Evolutionary conservation across 2,329 filamentous ascomycete species (phyloP).

Genomic region (Aspergillus unguis): DNA sequence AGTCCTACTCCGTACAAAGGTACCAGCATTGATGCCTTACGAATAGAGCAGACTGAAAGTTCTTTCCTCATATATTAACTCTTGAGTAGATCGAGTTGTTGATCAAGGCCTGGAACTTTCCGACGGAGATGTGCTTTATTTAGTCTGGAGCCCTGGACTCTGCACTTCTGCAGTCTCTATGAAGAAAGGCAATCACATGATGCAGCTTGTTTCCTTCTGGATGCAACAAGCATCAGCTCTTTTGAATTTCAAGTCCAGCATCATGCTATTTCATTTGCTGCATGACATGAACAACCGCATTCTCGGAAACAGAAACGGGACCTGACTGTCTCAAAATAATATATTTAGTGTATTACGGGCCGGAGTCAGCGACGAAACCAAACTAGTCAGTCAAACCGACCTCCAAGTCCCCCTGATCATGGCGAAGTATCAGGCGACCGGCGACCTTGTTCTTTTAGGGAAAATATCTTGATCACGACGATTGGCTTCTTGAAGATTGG

Average conservation of each 20-base stretch:
- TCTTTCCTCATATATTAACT: not conserved
- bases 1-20: no score
- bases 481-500: not conserved
- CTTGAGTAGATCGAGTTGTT: not conserved
- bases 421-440: no score
- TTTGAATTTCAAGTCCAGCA: not conserved
- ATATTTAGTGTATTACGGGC: not conserved
- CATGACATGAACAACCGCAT: not conserved
- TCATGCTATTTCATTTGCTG: not conserved
- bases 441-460: no score
- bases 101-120: not conserved
- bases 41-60: no score
- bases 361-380: not conserved
- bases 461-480: not conserved
- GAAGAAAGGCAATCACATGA: not conserved
- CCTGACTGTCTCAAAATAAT: constrained; percentile 4
- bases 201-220: not conserved
- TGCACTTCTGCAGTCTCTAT: no score
- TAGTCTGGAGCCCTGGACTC: not conserved
- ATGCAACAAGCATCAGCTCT: not conserved
- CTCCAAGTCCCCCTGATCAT: not conserved
- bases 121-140: not conserved
- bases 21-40: not conserved
- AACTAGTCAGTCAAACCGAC: not conserved
- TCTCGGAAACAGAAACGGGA: not conserved